A percentile compares a stretch with the other conserved stretches of the same genome.
These are phyloP conservation scores for Acanthamoeba divionensis DNA, from an alignment of 208 protist species.

Conservation along the genomic window DNA sequence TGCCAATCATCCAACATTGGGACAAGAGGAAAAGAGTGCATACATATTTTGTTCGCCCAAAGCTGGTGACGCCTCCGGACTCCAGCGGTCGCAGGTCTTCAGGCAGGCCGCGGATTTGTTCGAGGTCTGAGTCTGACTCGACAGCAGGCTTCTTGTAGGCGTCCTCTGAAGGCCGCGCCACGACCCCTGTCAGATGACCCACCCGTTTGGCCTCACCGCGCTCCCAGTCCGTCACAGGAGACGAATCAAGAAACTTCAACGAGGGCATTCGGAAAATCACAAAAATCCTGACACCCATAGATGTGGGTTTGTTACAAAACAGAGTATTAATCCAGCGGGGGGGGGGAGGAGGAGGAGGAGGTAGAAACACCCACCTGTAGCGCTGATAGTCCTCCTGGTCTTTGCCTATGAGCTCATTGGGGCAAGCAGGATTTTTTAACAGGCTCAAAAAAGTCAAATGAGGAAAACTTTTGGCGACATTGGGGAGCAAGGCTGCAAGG, in stretches of 20 bases:
- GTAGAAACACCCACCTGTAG: conserved; percentile 63
- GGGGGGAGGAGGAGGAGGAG: background rate
- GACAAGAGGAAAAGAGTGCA: background rate
- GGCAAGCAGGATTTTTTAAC: conserved; percentile 78
- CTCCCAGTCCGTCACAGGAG: conserved; percentile 60
- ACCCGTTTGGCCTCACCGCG: conserved; percentile 63
- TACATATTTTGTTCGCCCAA: conserved; percentile 21
- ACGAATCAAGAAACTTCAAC: conserved; percentile 73
- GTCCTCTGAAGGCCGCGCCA: conserved; percentile 29
- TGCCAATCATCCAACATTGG: background rate
- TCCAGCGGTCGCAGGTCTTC: background rate
- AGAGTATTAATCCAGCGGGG: no score
- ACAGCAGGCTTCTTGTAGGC: background rate
- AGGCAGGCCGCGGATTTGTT: background rate
- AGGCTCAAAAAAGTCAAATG: conserved; percentile 71
- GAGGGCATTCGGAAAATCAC: conserved; percentile 61
- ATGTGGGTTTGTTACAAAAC: no score
- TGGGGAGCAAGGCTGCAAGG: conserved; percentile 65
- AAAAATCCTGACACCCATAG: conserved; percentile 66
- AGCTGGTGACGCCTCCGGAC: background rate
- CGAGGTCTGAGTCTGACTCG: background rate
- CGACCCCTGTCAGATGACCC: conserved; percentile 28
- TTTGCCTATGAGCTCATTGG: conserved; percentile 70
- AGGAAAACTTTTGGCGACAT: conserved; percentile 63
- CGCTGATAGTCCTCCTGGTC: conserved; percentile 75